Evolutionary conservation across 1,284 basidiomycete species (phyloP), one percentile per base, ranked within the genome.

Genomic region (Cerioporus squamosus): DNA sequence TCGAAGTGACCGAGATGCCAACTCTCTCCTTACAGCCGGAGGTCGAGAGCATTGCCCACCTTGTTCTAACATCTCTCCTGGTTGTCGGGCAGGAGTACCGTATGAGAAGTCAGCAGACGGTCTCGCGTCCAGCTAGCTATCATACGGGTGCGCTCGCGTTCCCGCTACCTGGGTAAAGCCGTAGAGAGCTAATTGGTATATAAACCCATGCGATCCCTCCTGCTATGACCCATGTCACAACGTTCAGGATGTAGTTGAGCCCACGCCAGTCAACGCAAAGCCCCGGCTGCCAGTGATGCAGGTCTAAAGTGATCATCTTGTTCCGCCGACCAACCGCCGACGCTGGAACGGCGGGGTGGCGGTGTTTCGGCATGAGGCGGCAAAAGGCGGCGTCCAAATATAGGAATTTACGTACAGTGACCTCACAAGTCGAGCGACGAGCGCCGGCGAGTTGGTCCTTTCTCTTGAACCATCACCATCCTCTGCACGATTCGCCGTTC

Each of bases 71-170:
- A 6, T 64, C 59, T 12, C 31, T 60, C 10, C 31, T 62, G 7
- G 33, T 62, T 23, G 61, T 62, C 7, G 60, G 60, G 50, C 55
- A 65, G 43, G 46, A 56, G 42, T 52, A 56, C 31, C 42, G 46
- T 31, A 59, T 56, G 49, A n/a, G 29, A 24, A 39, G 40, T 38
- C 36, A 40, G 26, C 38, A 38, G 39, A 9, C 38, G 9, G 14
- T 6, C 1, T 10, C 8, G 36, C 48, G 33, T 6, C 36, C 48
- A n/a, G 18, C 43, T 39, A 22, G 22, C 22, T 26, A 22, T n/a
- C n/a, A n/a, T n/a, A n/a, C n/a, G n/a, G n/a, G n/a, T n/a, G n/a
- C n/a, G n/a, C n/a, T n/a, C n/a, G n/a, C n/a, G n/a, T n/a, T n/a
- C n/a, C n/a, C n/a, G n/a, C n/a, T n/a, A n/a, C n/a, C n/a, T n/a